phyloP scores from a whole-genome alignment of 805 yeast species.

The Zygotorulaspora florentina region DNA sequence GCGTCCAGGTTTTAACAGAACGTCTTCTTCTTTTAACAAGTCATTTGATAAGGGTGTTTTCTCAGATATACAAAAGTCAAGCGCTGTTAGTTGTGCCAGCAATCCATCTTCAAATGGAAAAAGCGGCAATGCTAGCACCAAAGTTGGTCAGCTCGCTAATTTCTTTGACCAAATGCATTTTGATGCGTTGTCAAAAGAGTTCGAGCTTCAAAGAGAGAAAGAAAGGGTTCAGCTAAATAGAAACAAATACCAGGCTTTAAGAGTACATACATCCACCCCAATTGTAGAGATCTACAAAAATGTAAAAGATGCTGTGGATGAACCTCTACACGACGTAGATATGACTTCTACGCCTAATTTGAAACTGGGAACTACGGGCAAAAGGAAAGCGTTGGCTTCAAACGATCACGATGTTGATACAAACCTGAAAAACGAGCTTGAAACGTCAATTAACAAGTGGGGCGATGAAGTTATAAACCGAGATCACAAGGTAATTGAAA shows the following conservation, averaged over 20 bases:
- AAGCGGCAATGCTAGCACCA: slow-evolving; percentile 31
- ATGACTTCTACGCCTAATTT: slow-evolving; percentile 7
- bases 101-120: slow-evolving; percentile 14
- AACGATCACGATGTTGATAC: slow-evolving; percentile 17
- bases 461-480: slow-evolving; percentile 23
- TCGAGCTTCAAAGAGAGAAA: slow-evolving; percentile 77
- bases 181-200: slow-evolving; percentile 77
- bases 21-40: slow-evolving; percentile 11
- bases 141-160: slow-evolving; percentile 62
- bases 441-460: slow-evolving; percentile 33
- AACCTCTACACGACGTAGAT: slow-evolving; percentile 36
- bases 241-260: slow-evolving; percentile 61
- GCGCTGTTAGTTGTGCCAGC: slow-evolving; percentile 14
- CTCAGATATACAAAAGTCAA: slow-evolving; percentile 11
- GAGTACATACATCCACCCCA: slow-evolving; percentile 73
- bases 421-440: slow-evolving; percentile 30
- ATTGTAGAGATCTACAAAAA: slow-evolving; percentile 87
- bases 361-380: slow-evolving; percentile 1
- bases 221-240: slow-evolving; percentile 62
- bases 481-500: slow-evolving; percentile 3
- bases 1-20: slow-evolving; percentile 3
- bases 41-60: slow-evolving; percentile 7
- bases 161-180: slow-evolving; percentile 72
- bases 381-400: slow-evolving; percentile 6
- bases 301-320: slow-evolving; percentile 82